Evolutionary conservation across 179 eudicot genomes (phyloP).

Genomic region (Heliamphora pulchella): DNA sequence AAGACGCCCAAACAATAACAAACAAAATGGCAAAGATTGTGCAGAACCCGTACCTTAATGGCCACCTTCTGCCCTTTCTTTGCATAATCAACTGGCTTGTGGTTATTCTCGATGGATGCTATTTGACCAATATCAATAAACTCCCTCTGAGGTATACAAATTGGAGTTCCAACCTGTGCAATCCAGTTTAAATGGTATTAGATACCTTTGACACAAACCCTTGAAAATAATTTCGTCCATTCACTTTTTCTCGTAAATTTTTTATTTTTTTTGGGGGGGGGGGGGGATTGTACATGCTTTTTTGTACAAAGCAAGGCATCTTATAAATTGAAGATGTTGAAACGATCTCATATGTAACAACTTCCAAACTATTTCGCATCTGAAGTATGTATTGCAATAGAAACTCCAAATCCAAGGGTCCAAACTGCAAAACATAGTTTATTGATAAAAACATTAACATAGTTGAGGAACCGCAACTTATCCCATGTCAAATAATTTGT

Average conservation of each 20-base stretch:
- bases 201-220: conserved; percentile 1
- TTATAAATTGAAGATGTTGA: neutral
- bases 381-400: neutral
- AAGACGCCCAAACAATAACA: neutral
- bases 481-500: neutral
- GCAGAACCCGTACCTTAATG: conserved; percentile 54
- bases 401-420: neutral
- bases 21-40: neutral
- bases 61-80: conserved; percentile 84
- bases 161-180: conserved; percentile 77
- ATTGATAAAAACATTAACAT: neutral
- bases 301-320: too few relatives aligned
- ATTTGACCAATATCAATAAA: conserved; percentile 74
- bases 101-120: conserved; percentile 79
- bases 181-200: conserved; percentile 11
- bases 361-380: neutral
- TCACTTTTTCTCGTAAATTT: neutral
- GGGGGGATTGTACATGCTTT: too few relatives aligned
- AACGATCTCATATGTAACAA: neutral
- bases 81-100: conserved; percentile 71
- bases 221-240: neutral
- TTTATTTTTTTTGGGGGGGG: neutral
- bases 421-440: neutral
- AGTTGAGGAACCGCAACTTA: neutral
- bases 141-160: conserved; percentile 75